Evolutionary conservation across 495 filamentous ascomycete species (phyloP).

Genomic region (Xylaria venustula): DNA sequence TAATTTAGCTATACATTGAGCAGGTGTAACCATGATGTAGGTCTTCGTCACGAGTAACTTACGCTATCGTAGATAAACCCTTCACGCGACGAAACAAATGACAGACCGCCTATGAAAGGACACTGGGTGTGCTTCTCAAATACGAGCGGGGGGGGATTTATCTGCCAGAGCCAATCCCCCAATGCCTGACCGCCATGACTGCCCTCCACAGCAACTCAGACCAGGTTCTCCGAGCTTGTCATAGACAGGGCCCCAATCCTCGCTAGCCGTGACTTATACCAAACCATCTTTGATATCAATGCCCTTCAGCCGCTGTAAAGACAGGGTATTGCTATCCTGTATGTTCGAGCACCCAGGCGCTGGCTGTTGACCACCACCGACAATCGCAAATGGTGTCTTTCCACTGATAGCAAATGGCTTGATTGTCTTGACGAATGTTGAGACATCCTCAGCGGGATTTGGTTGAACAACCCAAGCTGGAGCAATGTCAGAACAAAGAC

Average conservation of each 20-base stretch:
- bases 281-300: slow-evolving; percentile 9
- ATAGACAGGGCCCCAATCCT: slow-evolving; percentile 15
- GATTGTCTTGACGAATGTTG: slow-evolving; percentile 9
- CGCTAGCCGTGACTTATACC: slow-evolving; percentile 16
- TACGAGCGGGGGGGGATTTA: background rate
- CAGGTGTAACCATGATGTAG: too few relatives aligned
- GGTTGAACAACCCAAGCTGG: slow-evolving; percentile 10
- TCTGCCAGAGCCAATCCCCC: slow-evolving; percentile 7
- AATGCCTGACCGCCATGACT: slow-evolving; percentile 2
- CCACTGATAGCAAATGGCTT: background rate
- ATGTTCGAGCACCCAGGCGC: slow-evolving; percentile 29
- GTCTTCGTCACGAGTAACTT: too few relatives aligned
- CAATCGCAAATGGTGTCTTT: slow-evolving; percentile 29
- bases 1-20: too few relatives aligned
- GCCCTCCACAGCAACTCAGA: slow-evolving; percentile 21
- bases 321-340: slow-evolving; percentile 17
- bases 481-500: background rate
- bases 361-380: slow-evolving; percentile 31
- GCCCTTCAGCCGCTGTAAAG: slow-evolving; percentile 5
- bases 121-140: background rate
- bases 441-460: slow-evolving; percentile 5
- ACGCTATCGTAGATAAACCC: slow-evolving; percentile 44
- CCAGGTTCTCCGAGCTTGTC: slow-evolving; percentile 24
- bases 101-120: slow-evolving; percentile 31
- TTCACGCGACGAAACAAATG: slow-evolving; percentile 36